Conservation (phyloP, 2,329 filamentous ascomycete genomes). For the Aspergillus transmontanensis region DNA sequence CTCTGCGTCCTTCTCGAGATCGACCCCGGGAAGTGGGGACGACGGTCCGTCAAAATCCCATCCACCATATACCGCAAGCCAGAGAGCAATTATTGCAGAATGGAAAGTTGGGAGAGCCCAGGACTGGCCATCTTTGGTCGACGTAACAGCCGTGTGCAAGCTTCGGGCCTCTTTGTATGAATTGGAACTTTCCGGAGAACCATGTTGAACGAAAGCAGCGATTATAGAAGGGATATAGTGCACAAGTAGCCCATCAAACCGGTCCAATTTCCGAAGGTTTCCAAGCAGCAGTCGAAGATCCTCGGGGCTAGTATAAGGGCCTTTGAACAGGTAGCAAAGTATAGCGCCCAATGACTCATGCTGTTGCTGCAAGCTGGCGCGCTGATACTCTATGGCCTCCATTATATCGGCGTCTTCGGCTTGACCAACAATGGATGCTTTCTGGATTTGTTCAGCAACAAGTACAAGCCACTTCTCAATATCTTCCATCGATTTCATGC, state of each 20-base stretch:
- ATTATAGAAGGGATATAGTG: conserved; percentile 83
- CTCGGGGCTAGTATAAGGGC: conserved; percentile 66
- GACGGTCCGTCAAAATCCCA: conserved; percentile 76
- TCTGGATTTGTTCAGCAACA: conserved; percentile 74
- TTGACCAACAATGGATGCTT: conserved; percentile 73
- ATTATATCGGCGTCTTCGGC: conserved; percentile 64
- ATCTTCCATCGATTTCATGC: conserved; percentile 72
- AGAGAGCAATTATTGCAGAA: conserved; percentile 77
- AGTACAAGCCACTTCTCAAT: conserved; percentile 77
- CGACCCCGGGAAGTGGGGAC: conserved; percentile 61
- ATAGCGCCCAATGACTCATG: conserved; percentile 88
- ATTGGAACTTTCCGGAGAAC: conserved; percentile 71
- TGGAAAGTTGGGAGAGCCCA: conserved; percentile 78
- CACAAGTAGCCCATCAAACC: conserved; percentile 73
- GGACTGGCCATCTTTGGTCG: conserved; percentile 64
- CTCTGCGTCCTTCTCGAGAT: conserved; percentile 68
- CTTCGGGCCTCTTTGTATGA: conserved; percentile 69
- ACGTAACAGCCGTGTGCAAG: conserved; percentile 69
- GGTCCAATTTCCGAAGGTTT: conserved; percentile 69
- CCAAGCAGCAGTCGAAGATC: conserved; percentile 76
- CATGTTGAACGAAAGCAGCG: conserved; percentile 75
- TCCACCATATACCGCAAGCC: conserved; percentile 91
- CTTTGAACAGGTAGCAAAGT: conserved; percentile 75
- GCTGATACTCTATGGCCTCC: conserved; percentile 79
- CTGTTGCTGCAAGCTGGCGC: conserved; percentile 78